phyloP scores from a whole-genome alignment of 2,329 filamentous ascomycete species.

The Calycina herbarum region DNA sequence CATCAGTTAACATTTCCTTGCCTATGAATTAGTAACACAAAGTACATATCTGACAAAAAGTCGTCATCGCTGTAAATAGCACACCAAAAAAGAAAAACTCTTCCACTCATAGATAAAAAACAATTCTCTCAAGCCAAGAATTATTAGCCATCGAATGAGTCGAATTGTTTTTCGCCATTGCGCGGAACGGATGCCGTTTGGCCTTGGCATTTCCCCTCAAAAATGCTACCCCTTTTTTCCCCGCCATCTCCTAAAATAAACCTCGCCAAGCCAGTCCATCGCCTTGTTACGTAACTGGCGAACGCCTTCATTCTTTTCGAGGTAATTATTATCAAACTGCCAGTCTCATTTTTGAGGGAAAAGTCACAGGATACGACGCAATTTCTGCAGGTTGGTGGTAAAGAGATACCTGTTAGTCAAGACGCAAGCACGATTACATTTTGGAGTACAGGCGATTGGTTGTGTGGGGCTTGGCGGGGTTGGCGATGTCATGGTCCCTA shows the following conservation, averaged over 20 bases:
- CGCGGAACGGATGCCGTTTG: neutral
- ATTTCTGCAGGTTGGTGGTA: neutral
- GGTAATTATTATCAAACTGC: neutral
- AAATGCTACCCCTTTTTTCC: neutral
- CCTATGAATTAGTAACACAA: neutral
- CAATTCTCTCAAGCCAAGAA: neutral
- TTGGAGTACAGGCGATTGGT: neutral
- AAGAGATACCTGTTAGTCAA: conserved; percentile 1
- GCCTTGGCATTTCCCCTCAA: conserved; percentile 2
- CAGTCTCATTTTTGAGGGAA: neutral
- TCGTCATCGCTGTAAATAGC: conserved; percentile 9
- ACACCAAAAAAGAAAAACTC: neutral
- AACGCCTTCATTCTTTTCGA: neutral
- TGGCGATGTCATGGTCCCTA: neutral
- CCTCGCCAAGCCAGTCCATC: neutral
- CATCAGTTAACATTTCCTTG: too few species aligned
- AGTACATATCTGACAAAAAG: neutral
- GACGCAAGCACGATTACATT: neutral
- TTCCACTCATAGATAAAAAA: neutral
- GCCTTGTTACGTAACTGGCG: neutral
- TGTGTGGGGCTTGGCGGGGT: conserved; percentile 4
- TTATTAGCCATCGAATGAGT: neutral
- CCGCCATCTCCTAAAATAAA: neutral
- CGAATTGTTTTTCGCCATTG: neutral
- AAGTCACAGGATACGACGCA: neutral